Percentiles rank a stretch among this genome's conserved stretches.
phyloP scores from a whole-genome alignment of 2,329 filamentous ascomycete species.

The Alternaria angustiovoidea region DNA sequence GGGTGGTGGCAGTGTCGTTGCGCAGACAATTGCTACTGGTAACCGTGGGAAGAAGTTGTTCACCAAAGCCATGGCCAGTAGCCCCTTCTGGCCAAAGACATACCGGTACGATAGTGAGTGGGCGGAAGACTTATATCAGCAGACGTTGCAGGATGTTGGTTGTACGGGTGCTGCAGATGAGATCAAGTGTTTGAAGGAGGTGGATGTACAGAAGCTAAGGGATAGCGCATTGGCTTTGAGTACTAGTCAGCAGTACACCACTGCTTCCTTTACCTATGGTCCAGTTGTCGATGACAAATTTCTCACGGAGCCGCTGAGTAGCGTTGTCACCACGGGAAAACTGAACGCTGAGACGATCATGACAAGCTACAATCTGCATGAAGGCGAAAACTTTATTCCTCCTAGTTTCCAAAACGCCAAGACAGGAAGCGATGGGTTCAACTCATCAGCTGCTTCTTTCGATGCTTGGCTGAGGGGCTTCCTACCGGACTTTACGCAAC shows the following conservation, averaged over 20 bases:
- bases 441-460: slow-evolving; percentile 60
- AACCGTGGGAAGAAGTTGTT: slow-evolving; percentile 58
- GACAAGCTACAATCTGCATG: slow-evolving; percentile 69
- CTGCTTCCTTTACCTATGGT: slow-evolving; percentile 66
- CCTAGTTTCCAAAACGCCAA: slow-evolving; percentile 53
- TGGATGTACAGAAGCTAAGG: slow-evolving; percentile 62
- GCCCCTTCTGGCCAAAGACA: slow-evolving; percentile 68
- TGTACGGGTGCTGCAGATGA: slow-evolving; percentile 54
- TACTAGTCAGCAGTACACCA: slow-evolving; percentile 61
- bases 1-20: slow-evolving; percentile 62
- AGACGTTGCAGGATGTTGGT: slow-evolving; percentile 57
- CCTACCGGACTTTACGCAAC: slow-evolving; percentile 57
- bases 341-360: slow-evolving; percentile 60
- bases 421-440: slow-evolving; percentile 55
- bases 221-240: slow-evolving; percentile 62
- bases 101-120: slow-evolving; percentile 61
- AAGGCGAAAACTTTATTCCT: slow-evolving; percentile 69
- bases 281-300: slow-evolving; percentile 67
- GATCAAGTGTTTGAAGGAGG: slow-evolving; percentile 63
- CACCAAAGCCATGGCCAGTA: slow-evolving; percentile 59
- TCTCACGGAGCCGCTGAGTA: slow-evolving; percentile 58
- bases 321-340: slow-evolving; percentile 48
- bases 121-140: slow-evolving; percentile 61
- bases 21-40: slow-evolving; percentile 61
- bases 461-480: slow-evolving; percentile 63